Conservation (phyloP, 768 basidiomycete species). For the Tricholoma terreum region DNA sequence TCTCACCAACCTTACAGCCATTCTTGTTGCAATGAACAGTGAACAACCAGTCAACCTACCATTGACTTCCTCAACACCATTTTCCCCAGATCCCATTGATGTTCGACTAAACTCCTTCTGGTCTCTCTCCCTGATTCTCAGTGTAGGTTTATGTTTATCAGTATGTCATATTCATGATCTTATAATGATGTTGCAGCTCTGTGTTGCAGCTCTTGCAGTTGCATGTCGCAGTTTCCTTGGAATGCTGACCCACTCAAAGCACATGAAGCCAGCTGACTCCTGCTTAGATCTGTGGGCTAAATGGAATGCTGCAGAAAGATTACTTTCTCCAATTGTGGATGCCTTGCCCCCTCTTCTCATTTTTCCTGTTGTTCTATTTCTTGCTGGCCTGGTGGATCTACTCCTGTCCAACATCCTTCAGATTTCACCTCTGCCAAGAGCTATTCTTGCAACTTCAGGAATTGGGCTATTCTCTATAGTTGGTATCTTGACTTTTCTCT, state of each 20-base stretch:
- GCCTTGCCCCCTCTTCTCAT: slow-evolving; percentile 7
- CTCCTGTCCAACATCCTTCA: slow-evolving; percentile 10
- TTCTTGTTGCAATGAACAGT: too few species aligned
- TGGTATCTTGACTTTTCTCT: too few species aligned
- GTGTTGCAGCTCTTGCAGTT: slow-evolving; percentile 14
- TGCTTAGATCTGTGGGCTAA: slow-evolving; percentile 10
- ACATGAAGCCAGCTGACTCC: slow-evolving; percentile 5
- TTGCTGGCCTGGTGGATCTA: slow-evolving; percentile 11
- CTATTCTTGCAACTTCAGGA: too few species aligned
- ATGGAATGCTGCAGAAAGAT: slow-evolving; percentile 9
- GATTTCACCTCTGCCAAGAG: too few species aligned
- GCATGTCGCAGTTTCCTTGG: slow-evolving; percentile 7
- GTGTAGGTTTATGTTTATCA: slow-evolving; percentile 5
- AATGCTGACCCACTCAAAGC: too few species aligned
- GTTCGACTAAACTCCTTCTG: too few species aligned
- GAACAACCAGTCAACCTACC: too few species aligned
- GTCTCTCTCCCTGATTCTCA: too few species aligned
- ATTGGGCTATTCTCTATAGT: too few species aligned
- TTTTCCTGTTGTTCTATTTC: slow-evolving; percentile 12
- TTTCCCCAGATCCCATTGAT: too few species aligned
- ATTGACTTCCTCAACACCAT: too few species aligned
- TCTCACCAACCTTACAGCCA: too few species aligned
- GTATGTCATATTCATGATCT: neutral
- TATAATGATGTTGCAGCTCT: slow-evolving; percentile 9
- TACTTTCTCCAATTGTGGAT: slow-evolving; percentile 12